Evolutionary conservation across 352 stramenopile species (phyloP).

Genomic region (Phytopythium boreale): DNA sequence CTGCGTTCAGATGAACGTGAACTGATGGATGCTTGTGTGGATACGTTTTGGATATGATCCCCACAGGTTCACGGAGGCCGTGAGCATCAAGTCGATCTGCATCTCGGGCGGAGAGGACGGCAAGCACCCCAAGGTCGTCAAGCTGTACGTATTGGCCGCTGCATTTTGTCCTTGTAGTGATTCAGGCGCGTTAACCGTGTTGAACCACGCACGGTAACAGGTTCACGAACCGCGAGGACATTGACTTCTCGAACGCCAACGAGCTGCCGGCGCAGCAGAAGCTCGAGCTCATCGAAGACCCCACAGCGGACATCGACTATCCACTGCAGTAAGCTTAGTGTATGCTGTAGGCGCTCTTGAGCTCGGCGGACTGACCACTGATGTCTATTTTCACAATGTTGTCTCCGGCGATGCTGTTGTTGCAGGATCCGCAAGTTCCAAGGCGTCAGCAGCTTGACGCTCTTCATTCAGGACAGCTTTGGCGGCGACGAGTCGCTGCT

Average conservation of each 20-base stretch:
- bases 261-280: constrained; percentile 75
- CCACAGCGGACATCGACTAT: constrained; percentile 65
- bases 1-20: no score
- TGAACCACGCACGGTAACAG: constrained; percentile 23
- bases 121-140: constrained; percentile 76
- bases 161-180: background rate
- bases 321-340: constrained; percentile 54
- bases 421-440: constrained; percentile 83
- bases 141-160: constrained; percentile 43
- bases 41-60: background rate
- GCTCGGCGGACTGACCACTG: background rate
- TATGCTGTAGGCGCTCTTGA: background rate
- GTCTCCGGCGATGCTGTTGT: background rate
- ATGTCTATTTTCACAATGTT: background rate
- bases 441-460: constrained; percentile 73
- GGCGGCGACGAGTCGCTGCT: constrained; percentile 69
- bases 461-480: constrained; percentile 79
- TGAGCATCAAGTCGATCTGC: constrained; percentile 88
- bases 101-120: constrained; percentile 78
- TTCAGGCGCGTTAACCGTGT: background rate
- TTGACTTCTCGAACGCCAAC: constrained; percentile 82
- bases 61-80: constrained; percentile 78
- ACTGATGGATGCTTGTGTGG: no score
- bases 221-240: constrained; percentile 82
- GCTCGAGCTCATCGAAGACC: constrained; percentile 74